Evolutionary conservation across 345 rosid species (phyloP), one percentile per base, ranked within the genome.

Genomic region (Sonneratia alba): DNA sequence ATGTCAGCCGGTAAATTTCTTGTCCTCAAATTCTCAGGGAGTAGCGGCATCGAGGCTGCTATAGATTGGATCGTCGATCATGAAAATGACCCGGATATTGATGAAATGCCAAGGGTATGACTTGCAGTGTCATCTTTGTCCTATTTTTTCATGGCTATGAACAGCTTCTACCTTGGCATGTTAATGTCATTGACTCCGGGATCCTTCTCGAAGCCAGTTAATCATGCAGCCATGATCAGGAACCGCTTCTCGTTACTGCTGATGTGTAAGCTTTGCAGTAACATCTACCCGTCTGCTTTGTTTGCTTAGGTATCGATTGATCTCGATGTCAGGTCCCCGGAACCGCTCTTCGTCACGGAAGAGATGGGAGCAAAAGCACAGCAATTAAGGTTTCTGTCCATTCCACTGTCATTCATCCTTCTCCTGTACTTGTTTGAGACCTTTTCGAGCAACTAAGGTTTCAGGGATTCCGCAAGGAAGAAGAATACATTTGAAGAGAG

Each of bases 11-110:
- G 47, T 21, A 42, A 32, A 42, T 11, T 43, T n/a, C 27, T 53
- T 43, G 15, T 49, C 22, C 12, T 24, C 53, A 16, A 22, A 34
- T 49, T 47, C 72, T 36, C 74, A 93, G 98, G 97, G 36, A 93
- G 88, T 83, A 36, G 78, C 72, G 77, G 77, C 68, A 68, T 85
- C 47, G 91, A 88, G 74, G 82, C 80, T 74, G 97, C 97, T 74
- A 84, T 91, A 71, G 80, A 85, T 78, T 93, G 98, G 98, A 70
- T 91, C 75, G 67, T 88, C 68, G 91, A 89, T 80, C 96, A 91
- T 69, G 93, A 88, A 76, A 82, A 81, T 37, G 94, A 88, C 71
- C 74, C 88, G 13, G 87, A 87, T 34, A 74, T 81, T 68, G 90
- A 93, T n/a, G 76, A 86, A 43, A 80, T 83, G 83, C 96, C 93